Conservation (phyloP, 768 basidiomycete genomes). For the Lentinula sp. region DNA sequence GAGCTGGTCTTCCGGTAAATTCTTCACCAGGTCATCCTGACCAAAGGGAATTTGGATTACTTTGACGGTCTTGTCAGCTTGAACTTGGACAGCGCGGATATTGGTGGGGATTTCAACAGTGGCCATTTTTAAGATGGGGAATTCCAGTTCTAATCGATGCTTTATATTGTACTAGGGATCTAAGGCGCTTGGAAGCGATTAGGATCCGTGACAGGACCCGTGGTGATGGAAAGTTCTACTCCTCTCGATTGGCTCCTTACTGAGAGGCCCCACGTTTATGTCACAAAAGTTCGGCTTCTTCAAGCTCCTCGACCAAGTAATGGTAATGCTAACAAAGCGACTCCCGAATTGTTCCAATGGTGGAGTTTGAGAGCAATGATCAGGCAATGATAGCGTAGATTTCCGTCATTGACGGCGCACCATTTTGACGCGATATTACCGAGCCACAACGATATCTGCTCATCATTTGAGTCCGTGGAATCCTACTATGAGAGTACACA, state of each 20-base stretch:
- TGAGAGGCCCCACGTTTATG: neutral
- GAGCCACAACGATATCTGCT: neutral
- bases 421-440: too few species aligned
- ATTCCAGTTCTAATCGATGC: neutral
- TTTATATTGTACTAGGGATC: neutral
- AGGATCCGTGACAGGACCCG: neutral
- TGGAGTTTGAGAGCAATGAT: too few species aligned
- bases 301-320: too few species aligned
- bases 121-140: neutral
- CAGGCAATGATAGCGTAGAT: too few species aligned
- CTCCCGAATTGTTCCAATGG: too few species aligned
- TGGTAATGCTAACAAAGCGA: neutral
- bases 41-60: constrained; percentile 2
- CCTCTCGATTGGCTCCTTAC: neutral
- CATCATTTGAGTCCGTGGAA: too few species aligned
- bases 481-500: too few species aligned
- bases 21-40: constrained; percentile 1
- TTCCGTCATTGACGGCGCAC: too few species aligned
- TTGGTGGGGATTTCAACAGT: neutral
- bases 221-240: neutral
- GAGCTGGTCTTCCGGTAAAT: constrained; percentile 1
- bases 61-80: neutral
- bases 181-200: neutral
- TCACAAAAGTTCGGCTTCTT: neutral
- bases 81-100: constrained; percentile 1